These are phyloP conservation scores for Yarrowia sp. DNA, from an alignment of 805 yeast genomes.

Conservation along the genomic window DNA sequence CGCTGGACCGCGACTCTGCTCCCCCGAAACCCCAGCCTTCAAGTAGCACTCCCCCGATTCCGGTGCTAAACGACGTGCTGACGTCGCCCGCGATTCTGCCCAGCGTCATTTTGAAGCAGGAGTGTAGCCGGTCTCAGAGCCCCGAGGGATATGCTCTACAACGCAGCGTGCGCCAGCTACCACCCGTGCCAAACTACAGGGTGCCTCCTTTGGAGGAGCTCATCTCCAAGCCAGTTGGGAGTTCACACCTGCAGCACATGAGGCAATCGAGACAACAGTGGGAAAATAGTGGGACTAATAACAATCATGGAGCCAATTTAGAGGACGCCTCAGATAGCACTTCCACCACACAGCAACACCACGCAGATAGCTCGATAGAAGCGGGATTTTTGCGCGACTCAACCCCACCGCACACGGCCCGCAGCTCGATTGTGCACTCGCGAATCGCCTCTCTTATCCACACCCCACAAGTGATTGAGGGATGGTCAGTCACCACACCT, in stretches of 20 bases:
- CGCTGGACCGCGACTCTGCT: conserved; percentile 17
- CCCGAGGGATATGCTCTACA: conserved; percentile 37
- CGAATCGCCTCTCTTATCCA: conserved; percentile 23
- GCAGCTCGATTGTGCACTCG: conserved; percentile 22
- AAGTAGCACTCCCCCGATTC: neutral
- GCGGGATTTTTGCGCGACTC: neutral
- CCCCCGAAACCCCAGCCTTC: conserved; percentile 2
- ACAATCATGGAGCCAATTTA: neutral
- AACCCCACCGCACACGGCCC: neutral
- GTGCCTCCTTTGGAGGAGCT: conserved; percentile 13
- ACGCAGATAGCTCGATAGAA: no score
- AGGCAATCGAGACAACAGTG: neutral
- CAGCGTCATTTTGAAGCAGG: conserved; percentile 33
- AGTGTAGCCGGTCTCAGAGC: conserved; percentile 36
- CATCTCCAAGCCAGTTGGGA: conserved; percentile 6
- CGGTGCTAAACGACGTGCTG: conserved; percentile 10
- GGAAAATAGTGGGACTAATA: neutral
- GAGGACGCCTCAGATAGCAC: neutral
- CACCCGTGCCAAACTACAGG: conserved; percentile 13
- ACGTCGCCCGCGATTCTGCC: conserved; percentile 29
- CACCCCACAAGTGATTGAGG: conserved; percentile 30
- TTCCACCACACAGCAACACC: neutral
- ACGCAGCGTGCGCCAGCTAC: conserved; percentile 10
- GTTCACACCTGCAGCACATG: conserved; percentile 3
- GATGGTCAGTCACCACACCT: conserved; percentile 28